phyloP scores from a whole-genome alignment of 345 rosid genomes.

The Rhodomyrtus tomentosa region DNA sequence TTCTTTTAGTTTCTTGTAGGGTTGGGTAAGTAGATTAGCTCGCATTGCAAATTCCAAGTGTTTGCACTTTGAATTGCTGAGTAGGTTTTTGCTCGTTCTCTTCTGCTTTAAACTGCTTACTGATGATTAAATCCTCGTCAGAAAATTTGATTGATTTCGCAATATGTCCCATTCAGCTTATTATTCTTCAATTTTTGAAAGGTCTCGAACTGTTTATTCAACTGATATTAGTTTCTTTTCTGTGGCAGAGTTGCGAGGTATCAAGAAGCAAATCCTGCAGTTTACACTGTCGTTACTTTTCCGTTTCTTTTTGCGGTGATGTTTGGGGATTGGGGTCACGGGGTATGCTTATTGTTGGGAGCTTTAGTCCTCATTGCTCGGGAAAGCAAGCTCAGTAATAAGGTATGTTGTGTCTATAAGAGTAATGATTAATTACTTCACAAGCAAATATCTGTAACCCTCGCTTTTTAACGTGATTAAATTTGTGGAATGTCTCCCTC shows the following conservation, averaged over 20 bases:
- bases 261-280: slow-evolving; percentile 97
- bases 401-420: slow-evolving; percentile 33
- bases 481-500: not conserved
- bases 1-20: not conserved
- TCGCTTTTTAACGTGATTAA: not conserved
- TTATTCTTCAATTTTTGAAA: not conserved
- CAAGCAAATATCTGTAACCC: not conserved
- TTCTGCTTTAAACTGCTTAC: not conserved
- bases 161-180: not conserved
- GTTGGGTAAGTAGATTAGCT: not conserved
- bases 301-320: slow-evolving; percentile 98
- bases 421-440: not conserved
- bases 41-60: not conserved
- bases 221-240: slow-evolving; percentile 1
- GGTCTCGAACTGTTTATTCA: not conserved
- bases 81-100: not conserved
- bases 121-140: not conserved
- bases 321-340: slow-evolving; percentile 99
- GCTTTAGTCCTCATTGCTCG: slow-evolving; percentile 79
- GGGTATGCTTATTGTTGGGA: slow-evolving; percentile 88
- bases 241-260: slow-evolving; percentile 87
- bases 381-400: slow-evolving; percentile 63
- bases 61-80: not conserved
- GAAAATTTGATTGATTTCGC: not conserved
- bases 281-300: slow-evolving; percentile 74